phyloP scores from a whole-genome alignment of 2,329 filamentous ascomycete species.

The Trichoderma harzianum region DNA sequence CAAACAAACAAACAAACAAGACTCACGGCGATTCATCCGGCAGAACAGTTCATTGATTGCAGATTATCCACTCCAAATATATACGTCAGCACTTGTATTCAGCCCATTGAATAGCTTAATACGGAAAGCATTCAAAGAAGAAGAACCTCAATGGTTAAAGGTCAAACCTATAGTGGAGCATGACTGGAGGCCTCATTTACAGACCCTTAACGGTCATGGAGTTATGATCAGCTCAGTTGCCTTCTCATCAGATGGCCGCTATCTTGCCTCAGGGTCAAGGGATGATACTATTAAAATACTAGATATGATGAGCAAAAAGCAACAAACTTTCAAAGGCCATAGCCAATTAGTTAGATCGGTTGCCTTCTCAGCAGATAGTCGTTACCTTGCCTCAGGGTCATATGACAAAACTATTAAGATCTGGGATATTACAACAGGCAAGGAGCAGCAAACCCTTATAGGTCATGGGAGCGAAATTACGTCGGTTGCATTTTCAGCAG shows the following conservation, averaged over 20 bases:
- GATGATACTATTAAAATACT: not conserved
- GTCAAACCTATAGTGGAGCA: too few species aligned
- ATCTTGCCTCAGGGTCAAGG: rapidly evolving
- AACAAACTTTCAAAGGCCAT: not conserved
- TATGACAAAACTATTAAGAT: not conserved
- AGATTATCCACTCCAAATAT: too few species aligned
- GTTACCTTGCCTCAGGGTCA: not conserved
- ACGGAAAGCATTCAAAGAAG: too few species aligned
- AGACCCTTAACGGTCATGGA: not conserved
- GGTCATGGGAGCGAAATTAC: too few species aligned
- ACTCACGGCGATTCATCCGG: too few species aligned
- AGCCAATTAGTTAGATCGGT: too few species aligned
- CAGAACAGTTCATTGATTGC: too few species aligned
- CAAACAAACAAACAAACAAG: too few species aligned
- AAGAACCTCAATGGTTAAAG: too few species aligned
- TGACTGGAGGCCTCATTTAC: not conserved
- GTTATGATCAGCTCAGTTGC: rapidly evolving
- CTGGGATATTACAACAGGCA: not conserved
- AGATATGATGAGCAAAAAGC: too few species aligned
- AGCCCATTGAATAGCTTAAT: too few species aligned
- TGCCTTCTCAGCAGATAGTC: not conserved
- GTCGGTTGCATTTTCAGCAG: not conserved
- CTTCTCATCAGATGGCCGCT: not conserved
- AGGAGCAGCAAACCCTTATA: not conserved
- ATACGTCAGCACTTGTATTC: too few species aligned